These are phyloP conservation scores for Trichoderma koningiopsis DNA, from an alignment of 2,329 filamentous ascomycete genomes.

Conservation along the genomic window DNA sequence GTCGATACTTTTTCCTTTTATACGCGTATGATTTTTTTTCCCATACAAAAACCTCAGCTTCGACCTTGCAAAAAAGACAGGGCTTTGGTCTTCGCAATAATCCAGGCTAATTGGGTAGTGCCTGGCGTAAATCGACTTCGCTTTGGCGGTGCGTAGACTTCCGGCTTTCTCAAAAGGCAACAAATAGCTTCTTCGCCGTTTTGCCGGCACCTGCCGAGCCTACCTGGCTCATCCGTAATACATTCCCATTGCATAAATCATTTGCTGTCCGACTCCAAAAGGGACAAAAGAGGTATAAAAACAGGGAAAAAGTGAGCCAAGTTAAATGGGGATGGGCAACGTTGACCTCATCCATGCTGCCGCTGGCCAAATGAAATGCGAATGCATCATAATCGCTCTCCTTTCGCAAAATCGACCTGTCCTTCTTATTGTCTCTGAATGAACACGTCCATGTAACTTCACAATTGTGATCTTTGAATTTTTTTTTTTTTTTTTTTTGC, in stretches of 20 bases:
- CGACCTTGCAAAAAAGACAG: not conserved
- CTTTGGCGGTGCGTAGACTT: not conserved
- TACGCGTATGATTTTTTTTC: not conserved
- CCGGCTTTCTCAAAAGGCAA: slow-evolving; percentile 1
- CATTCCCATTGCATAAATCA: slow-evolving; percentile 11
- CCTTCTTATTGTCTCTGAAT: not conserved
- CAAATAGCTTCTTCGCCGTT: not conserved
- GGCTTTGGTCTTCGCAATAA: not conserved
- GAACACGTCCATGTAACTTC: not conserved
- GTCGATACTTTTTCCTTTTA: slow-evolving; percentile 5
- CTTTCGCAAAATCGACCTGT: not conserved
- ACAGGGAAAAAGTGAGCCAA: not conserved
- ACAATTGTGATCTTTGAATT: not conserved
- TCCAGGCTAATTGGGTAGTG: not conserved
- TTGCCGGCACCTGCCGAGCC: slow-evolving; percentile 3
- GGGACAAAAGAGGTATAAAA: not conserved
- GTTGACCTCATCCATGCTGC: not conserved
- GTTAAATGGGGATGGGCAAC: not conserved
- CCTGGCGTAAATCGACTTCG: not conserved
- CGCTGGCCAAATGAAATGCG: not conserved
- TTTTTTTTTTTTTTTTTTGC: not conserved
- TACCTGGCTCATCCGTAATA: slow-evolving; percentile 8
- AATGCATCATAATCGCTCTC: not conserved
- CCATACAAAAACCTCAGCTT: not conserved
- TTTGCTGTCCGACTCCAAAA: slow-evolving; percentile 12